Evolutionary conservation across 371 early-diverging fungal genomes (phyloP), one percentile per base, ranked within the genome.

Genomic region (Mucor lusitanicus): DNA sequence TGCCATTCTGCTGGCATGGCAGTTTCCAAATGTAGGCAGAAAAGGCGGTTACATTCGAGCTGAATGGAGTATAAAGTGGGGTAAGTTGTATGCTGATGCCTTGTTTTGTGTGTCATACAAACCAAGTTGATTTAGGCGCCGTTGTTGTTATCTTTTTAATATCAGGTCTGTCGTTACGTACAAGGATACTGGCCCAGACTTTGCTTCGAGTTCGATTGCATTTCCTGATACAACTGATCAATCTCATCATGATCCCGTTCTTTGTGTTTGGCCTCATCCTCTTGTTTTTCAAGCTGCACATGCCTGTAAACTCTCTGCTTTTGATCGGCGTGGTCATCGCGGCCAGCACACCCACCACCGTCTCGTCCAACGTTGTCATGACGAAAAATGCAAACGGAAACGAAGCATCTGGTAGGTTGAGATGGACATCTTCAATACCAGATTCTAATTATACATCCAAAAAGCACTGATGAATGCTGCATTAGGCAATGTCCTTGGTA

Each of bases 331-430:
- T 92, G 53, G 85, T 90, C 7, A 87, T 92, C 58, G 85, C 89
- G 40, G 85, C 86, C 15, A 83, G 87, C 19, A 90, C 89, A 1
- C 93, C 93, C 0, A 91, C 93, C 0, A 92, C 93, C 9, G 89
- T 92, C 48, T 89, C 91, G 6, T 91, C 93, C 17, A 91, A 91
- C 69, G 90, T 91, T 5, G 86, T 91, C 67, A 91, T 91, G 91
- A 92, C 93, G 12, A 87, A 88, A 70, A 87, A 87, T 63, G 90
- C 91, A 0, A 68, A 77, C 25, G 93, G 93, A 30, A 91, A 88
- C 60, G 92, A 91, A 66, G 87, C 91, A 23, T 80, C 83, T 37
- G 82, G 82, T 82, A 79, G 35, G 9, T n/a, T 30, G 3, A 44
- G 7, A 44, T 37, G 37, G 4, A 6, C 13, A 13, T 37, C 37